Evolutionary conservation across 208 protist genomes (phyloP).

Genomic region (Strigomonas culicis): DNA sequence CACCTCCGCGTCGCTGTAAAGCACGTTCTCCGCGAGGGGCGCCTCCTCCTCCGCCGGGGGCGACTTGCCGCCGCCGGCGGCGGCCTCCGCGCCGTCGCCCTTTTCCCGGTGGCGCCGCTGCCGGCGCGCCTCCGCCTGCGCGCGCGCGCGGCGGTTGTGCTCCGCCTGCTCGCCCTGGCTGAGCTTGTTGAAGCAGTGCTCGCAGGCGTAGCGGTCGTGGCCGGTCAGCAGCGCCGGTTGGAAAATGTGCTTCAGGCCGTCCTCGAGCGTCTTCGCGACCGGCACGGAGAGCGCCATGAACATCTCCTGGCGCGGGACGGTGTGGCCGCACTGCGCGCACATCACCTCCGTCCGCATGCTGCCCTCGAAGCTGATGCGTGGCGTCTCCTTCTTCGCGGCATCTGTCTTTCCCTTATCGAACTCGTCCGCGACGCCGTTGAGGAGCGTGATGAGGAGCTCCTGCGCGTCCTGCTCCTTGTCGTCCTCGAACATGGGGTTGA

Average conservation of each 20-base stretch:
- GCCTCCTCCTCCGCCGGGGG: neutral
- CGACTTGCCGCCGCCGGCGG: neutral
- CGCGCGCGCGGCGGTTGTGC: conserved; percentile 49
- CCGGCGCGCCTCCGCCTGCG: conserved; percentile 34
- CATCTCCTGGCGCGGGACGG: conserved; percentile 58
- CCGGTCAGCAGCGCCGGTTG: conserved; percentile 31
- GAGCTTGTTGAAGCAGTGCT: conserved; percentile 74
- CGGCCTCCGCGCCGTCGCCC: neutral
- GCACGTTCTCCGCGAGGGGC: conserved; percentile 27
- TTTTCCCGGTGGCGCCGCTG: conserved; percentile 9
- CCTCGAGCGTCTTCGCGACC: conserved; percentile 52
- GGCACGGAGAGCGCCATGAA: conserved; percentile 87
- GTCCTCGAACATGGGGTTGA: conserved; percentile 55
- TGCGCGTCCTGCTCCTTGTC: conserved; percentile 90
- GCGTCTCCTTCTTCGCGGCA: conserved; percentile 39
- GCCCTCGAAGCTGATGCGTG: conserved; percentile 72
- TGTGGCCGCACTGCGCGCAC: conserved; percentile 46
- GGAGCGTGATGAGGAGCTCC: conserved; percentile 80
- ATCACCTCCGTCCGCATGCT: conserved; percentile 51
- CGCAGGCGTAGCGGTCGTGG: conserved; percentile 80
- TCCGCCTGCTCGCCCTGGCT: conserved; percentile 39
- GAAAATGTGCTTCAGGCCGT: conserved; percentile 52
- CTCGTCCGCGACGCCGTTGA: conserved; percentile 83
- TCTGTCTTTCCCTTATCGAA: conserved; percentile 65
- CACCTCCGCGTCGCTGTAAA: conserved; percentile 78